Evolutionary conservation across 768 basidiomycete genomes (phyloP).

Genomic region (Xerocomellus chrysenteron): DNA sequence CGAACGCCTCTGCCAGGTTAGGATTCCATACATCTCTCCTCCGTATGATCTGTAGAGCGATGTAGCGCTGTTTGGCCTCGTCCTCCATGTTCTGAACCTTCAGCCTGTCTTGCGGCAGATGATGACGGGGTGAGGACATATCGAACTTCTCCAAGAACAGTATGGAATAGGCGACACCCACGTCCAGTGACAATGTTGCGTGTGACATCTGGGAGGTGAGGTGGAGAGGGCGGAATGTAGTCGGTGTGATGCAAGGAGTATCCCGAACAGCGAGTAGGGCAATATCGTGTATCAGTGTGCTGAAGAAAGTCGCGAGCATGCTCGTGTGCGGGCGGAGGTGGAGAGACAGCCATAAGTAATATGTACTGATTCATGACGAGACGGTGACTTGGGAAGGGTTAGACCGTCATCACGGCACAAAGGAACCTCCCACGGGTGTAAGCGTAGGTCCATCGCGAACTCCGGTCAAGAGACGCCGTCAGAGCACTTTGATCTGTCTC

Average conservation of each 20-base stretch:
- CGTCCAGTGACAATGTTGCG: conserved; percentile 22
- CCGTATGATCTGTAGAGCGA: conserved; percentile 46
- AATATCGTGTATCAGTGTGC: conserved; percentile 37
- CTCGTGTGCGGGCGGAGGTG: conserved; percentile 15
- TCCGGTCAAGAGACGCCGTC: conserved; percentile 23
- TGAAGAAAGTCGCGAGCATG: conserved; percentile 35
- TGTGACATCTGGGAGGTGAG: conserved; percentile 36
- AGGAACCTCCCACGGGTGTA: conserved; percentile 27
- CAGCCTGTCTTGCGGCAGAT: conserved; percentile 31
- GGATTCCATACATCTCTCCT: conserved; percentile 36
- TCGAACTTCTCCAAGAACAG: conserved; percentile 54
- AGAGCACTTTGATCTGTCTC: neutral
- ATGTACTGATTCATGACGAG: conserved; percentile 24
- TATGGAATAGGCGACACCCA: conserved; percentile 33
- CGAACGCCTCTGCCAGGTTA: conserved; percentile 44
- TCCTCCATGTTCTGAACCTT: conserved; percentile 35
- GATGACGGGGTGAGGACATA: conserved; percentile 38
- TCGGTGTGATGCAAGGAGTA: conserved; percentile 35
- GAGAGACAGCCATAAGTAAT: conserved; percentile 20
- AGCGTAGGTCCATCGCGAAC: conserved; percentile 8
- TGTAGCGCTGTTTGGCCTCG: conserved; percentile 48
- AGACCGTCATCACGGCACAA: conserved; percentile 31
- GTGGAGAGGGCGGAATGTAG: conserved; percentile 31
- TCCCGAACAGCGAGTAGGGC: conserved; percentile 32
- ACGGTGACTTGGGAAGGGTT: conserved; percentile 34